Conservation (phyloP, 2,329 filamentous ascomycete genomes). For the Sclerotinia nivalis region DNA sequence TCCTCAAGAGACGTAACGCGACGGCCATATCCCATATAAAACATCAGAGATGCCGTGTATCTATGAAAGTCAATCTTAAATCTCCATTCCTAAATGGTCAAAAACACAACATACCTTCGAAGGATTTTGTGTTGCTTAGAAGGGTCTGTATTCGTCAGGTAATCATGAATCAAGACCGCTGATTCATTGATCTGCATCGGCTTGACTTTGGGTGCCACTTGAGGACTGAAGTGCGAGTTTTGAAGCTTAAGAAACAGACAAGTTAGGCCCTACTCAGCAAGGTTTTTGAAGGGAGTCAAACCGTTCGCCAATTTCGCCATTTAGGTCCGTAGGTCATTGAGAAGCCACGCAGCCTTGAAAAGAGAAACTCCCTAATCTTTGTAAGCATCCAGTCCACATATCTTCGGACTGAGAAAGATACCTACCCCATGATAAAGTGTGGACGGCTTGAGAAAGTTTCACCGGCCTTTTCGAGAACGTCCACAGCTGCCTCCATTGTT, state of each 20-base stretch:
- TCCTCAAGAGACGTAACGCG: not conserved
- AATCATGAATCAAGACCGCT: not conserved
- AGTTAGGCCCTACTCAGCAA: not conserved
- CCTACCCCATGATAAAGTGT: constrained; percentile 5
- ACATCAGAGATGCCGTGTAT: constrained; percentile 1
- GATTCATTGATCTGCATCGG: constrained; percentile 6
- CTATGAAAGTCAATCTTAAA: not conserved
- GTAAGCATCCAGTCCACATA: not conserved
- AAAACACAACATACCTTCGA: not conserved
- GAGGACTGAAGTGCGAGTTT: constrained; percentile 1
- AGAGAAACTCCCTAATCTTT: not conserved
- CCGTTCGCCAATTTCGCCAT: constrained; percentile 8
- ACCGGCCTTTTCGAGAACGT: constrained; percentile 1
- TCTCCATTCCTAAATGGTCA: not conserved
- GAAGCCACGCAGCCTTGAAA: constrained; percentile 6
- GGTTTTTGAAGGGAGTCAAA: not conserved
- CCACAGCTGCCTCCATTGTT: not conserved
- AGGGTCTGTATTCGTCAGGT: not conserved
- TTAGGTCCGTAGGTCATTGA: constrained; percentile 7
- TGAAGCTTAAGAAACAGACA: not conserved
- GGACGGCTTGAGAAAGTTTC: constrained; percentile 1
- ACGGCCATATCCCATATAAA: constrained; percentile 6
- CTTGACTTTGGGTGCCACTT: not conserved
- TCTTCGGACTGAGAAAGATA: not conserved
- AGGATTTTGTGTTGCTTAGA: constrained; percentile 7